Evolutionary conservation across 169 alveolate species (phyloP), one percentile per base, ranked within the genome.

Genomic region (Plasmodium gonderi): DNA sequence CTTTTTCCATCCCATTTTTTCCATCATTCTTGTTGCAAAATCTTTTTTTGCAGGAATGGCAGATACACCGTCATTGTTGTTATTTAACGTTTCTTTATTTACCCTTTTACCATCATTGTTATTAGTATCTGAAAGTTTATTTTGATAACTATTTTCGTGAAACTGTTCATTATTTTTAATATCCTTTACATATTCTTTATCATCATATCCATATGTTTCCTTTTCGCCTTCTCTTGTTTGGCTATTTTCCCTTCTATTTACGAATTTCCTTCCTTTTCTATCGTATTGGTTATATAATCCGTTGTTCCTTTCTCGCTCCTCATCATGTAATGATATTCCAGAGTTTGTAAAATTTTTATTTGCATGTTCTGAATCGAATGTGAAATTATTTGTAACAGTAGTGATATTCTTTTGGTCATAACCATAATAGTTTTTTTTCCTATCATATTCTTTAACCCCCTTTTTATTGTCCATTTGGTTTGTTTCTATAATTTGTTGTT

Each of bases 1-100:
- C 78, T 95, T 97, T 83, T 96, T 96, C 98, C 98, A 97, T 11
- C 98, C 98, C 97, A 97, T 95, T 87, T 97, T 97, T 92, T 96
- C 98, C 98, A 97, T 96, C 96, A 96, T 94, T 44, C 97, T 92
- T 47, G 97, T 89, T 7, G 98, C 98, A 42, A 97, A 92, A 74
- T 95, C 96, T 92, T 97, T 96, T 80, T 95, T 91, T 45, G 77
- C 87, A 40, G 94, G 92, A 64, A 82, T 94, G 65, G 54, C 67
- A n/a, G n/a, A n/a, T 3, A 44, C 83, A 33, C 64, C 77, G 7
- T 33, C 79, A 69, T 23, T 49, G 14, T 69, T 90, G 14, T 90
- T 91, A 60, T 80, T 74, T 74, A 54, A 14, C 51, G 80, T 64
- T 42, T 92, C 95, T 49, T 90, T 83, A 17, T 23, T 72, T 47